These are phyloP conservation scores for Ciborinia camelliae DNA, from an alignment of 2,329 filamentous ascomycete species.

Conservation along the genomic window DNA sequence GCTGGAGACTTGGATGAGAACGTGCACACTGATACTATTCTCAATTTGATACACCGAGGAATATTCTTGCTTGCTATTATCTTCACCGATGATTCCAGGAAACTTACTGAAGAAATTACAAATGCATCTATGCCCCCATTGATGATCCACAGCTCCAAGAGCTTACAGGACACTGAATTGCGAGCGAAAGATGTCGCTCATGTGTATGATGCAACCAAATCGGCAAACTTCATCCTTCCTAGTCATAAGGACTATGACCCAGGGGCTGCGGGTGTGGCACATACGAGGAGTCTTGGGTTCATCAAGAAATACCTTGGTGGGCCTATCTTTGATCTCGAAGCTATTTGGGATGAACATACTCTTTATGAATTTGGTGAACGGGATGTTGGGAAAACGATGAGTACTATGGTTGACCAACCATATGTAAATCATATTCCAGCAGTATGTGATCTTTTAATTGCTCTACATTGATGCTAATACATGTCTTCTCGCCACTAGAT, in stretches of 20 bases:
- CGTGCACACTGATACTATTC: not conserved
- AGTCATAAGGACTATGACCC: slow-evolving; percentile 37
- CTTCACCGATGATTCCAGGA: not conserved
- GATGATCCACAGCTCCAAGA: slow-evolving; percentile 9
- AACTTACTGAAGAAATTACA: not conserved
- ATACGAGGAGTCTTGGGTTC: slow-evolving; percentile 64
- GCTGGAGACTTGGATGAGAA: not conserved
- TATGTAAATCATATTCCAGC: slow-evolving; percentile 78
- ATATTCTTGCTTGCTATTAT: not conserved
- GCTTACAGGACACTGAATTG: not conserved
- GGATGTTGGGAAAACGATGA: slow-evolving; percentile 70
- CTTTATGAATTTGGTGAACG: slow-evolving; percentile 67
- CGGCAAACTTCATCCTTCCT: slow-evolving; percentile 25
- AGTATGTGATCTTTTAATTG: slow-evolving; percentile 39
- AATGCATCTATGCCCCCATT: not conserved
- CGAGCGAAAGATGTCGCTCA: slow-evolving; percentile 9
- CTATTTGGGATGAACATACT: slow-evolving; percentile 77
- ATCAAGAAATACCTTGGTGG: slow-evolving; percentile 61
- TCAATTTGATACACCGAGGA: not conserved
- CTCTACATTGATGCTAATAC: not conserved
- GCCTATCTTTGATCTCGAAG: slow-evolving; percentile 70
- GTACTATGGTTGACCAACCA: slow-evolving; percentile 74
- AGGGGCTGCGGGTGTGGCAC: slow-evolving; percentile 51
- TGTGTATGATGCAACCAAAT: slow-evolving; percentile 19
- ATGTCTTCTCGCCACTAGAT: slow-evolving; percentile 20